phyloP scores from a whole-genome alignment of 306 rosid genomes.

The Fagus crenata region DNA sequence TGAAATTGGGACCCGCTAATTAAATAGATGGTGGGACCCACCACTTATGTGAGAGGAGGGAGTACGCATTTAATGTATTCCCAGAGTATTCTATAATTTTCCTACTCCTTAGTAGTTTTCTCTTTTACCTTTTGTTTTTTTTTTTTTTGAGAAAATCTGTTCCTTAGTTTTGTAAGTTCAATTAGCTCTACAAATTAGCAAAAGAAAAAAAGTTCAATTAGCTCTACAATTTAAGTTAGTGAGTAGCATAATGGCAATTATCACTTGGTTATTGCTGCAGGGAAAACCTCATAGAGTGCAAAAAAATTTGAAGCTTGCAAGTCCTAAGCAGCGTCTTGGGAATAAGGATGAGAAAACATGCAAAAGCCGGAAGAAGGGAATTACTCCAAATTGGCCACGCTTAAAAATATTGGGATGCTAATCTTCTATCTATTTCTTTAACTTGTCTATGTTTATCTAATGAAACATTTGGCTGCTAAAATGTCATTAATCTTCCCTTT shows the following conservation, averaged over 20 bases:
- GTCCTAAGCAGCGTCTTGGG: slow-evolving; percentile 34
- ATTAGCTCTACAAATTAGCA: too few species aligned
- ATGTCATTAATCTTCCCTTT: neutral
- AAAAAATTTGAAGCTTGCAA: slow-evolving; percentile 16
- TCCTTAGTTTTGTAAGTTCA: too few species aligned
- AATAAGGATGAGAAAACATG: slow-evolving; percentile 48
- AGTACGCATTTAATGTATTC: too few species aligned
- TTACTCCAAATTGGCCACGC: slow-evolving; percentile 55
- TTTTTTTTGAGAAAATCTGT: too few species aligned
- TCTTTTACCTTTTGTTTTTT: too few species aligned
- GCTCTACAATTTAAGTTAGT: too few species aligned
- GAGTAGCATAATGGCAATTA: neutral
- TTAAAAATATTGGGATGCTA: slow-evolving; percentile 65
- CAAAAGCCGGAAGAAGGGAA: slow-evolving; percentile 48
- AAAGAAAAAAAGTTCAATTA: too few species aligned
- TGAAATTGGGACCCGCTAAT: too few species aligned
- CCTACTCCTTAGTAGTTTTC: too few species aligned
- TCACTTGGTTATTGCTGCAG: slow-evolving; percentile 39
- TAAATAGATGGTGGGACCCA: too few species aligned
- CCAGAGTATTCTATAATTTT: too few species aligned
- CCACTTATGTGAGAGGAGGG: too few species aligned
- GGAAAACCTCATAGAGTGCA: slow-evolving; percentile 36
- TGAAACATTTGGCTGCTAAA: neutral
- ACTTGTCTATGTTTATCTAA: neutral
- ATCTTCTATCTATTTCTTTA: neutral